Conservation (phyloP, 179 eudicot genomes). For the Silene noctiflora region DNA sequence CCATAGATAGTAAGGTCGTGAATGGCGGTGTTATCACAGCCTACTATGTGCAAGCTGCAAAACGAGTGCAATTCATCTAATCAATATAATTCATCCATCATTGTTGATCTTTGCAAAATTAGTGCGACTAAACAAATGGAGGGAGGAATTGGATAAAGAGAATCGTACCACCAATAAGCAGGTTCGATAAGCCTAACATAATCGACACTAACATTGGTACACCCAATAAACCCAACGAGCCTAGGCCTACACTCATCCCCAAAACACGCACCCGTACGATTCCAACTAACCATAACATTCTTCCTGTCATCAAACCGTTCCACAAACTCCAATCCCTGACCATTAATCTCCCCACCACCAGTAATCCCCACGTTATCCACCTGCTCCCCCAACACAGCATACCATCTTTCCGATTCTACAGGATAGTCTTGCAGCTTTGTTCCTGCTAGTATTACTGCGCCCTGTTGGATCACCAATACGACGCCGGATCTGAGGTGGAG, state of each 20-base stretch:
- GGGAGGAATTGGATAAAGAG: background rate
- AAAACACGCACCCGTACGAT: constrained; percentile 59
- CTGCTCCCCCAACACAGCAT: constrained; percentile 31
- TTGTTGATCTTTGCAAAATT: no score
- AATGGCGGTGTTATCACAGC: constrained; percentile 57
- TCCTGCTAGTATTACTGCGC: no score
- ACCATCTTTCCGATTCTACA: no score
- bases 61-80: background rate
- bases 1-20: constrained; percentile 70
- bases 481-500: no score
- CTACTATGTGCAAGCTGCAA: constrained; percentile 85
- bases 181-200: constrained; percentile 56
- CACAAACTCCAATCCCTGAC: constrained; percentile 79
- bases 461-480: no score
- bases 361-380: constrained; percentile 76
- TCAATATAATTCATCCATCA: no score
- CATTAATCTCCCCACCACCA: constrained; percentile 88
- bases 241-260: constrained; percentile 95
- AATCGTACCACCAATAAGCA: constrained; percentile 87
- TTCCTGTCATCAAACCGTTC: constrained; percentile 65
- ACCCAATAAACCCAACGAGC: constrained; percentile 72
- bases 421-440: no score
- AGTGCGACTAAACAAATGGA: no score
- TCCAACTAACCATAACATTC: constrained; percentile 99
- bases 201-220: constrained; percentile 49